Evolutionary conservation across 257 asterid species (phyloP), one percentile per base, ranked within the genome.

Genomic region (Solanum paucissectum): DNA sequence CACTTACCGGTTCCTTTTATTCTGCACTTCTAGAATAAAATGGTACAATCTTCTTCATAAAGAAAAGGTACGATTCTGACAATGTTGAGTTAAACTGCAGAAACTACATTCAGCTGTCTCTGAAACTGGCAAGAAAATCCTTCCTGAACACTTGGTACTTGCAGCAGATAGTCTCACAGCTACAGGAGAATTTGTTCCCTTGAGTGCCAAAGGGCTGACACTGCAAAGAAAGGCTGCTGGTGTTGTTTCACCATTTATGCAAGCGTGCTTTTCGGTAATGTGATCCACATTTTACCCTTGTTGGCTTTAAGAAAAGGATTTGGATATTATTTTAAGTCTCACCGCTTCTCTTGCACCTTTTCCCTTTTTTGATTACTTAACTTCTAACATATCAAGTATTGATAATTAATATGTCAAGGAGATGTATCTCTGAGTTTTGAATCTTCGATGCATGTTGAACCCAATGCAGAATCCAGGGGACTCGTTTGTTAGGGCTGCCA

Each of bases 181-280:
- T 29, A 94, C 98, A 1, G 99, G 99, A 73, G 96, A 95, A 88
- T 96, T 97, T 87, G 91, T 92, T 77, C 91, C 99, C 58, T 86
- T 97, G 83, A 94, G 90, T 87, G 90, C 96, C 71, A 94, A 90
- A 91, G 99, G 99, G 40, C 89, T 97, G 81, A 93, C 96, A 12
- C 88, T 84, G 60, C 99, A 95, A 90, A 93, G 99, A 91, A 97
- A 94, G 93, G 95, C 89, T 88, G 82, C 91, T 81, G 89, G 90
- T 89, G 87, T 91, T 82, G 23, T 87, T 87, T 88, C 98, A 33
- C 99, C 99, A 76, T 94, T 97, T 88, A 86, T 85, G 88, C 99
- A 95, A 91, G 98, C 98, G 32, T 94, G 95, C 92, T 95, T 95
- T 88, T 89, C 92, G 91, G 99, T 97, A 87, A 75, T 89, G 49